These are phyloP conservation scores for Akanthomyces dipterigenus DNA, from an alignment of 2,329 filamentous ascomycete species.

Conservation along the genomic window DNA sequence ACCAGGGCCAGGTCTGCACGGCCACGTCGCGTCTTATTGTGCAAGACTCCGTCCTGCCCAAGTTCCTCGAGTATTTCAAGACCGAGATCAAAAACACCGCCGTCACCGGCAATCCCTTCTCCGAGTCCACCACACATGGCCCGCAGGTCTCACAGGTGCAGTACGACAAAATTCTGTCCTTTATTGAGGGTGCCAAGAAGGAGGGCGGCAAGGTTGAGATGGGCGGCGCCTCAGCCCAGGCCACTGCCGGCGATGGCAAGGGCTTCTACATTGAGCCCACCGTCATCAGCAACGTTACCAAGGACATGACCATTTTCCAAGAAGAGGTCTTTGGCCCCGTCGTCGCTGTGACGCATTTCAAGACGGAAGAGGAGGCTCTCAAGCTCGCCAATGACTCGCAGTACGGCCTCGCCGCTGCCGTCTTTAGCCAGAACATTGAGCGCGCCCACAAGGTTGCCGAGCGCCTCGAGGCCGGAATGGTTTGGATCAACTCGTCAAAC, in stretches of 20 bases:
- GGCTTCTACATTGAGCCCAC: conserved; percentile 42
- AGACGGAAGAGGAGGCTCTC: conserved; percentile 36
- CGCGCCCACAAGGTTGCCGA: conserved; percentile 42
- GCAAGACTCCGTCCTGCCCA: conserved; percentile 52
- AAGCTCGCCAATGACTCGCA: conserved; percentile 43
- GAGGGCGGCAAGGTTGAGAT: conserved; percentile 62
- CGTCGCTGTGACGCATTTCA: conserved; percentile 35
- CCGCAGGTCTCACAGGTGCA: conserved; percentile 67
- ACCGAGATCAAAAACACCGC: conserved; percentile 51
- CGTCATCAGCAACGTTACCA: conserved; percentile 35
- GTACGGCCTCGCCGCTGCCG: conserved; percentile 54
- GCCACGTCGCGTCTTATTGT: conserved; percentile 60
- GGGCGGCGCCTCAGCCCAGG: conserved; percentile 49
- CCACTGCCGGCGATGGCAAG: conserved; percentile 29
- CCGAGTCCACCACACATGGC: conserved; percentile 63
- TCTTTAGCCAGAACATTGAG: conserved; percentile 55
- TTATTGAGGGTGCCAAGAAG: conserved; percentile 61
- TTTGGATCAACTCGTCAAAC: conserved; percentile 45
- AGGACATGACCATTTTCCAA: conserved; percentile 36
- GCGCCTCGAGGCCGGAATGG: conserved; percentile 54
- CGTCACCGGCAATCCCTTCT: conserved; percentile 65
- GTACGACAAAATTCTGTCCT: conserved; percentile 63
- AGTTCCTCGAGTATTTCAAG: conserved; percentile 58
- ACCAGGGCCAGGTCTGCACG: conserved; percentile 59
- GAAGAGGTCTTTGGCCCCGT: conserved; percentile 43